A percentile compares a stretch with the other conserved stretches of the same genome.
These are phyloP conservation scores for Darksidea phi DNA, from an alignment of 495 filamentous ascomycete genomes.

Conservation along the genomic window DNA sequence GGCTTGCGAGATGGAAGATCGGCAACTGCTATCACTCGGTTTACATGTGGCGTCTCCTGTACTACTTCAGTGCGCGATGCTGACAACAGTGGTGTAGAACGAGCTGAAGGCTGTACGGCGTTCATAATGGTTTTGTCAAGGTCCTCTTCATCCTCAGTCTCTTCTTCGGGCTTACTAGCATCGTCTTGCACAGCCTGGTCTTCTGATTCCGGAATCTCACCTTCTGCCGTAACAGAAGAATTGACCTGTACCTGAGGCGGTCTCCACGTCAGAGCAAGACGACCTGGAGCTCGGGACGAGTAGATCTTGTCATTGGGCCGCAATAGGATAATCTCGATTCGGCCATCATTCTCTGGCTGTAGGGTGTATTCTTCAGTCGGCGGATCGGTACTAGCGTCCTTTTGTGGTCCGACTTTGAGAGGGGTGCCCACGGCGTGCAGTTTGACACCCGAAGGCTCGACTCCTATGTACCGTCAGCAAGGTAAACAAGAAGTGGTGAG, in stretches of 20 bases:
- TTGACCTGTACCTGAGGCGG: slow-evolving; percentile 27
- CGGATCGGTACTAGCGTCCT: background rate
- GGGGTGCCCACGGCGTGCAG: slow-evolving; percentile 13
- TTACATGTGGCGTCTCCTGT: too few relatives aligned
- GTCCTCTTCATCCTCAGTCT: slow-evolving; percentile 9
- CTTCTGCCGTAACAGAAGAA: slow-evolving; percentile 16
- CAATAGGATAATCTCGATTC: slow-evolving; percentile 27
- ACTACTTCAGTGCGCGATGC: too few relatives aligned
- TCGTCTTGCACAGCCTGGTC: background rate
- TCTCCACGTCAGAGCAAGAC: slow-evolving; percentile 6
- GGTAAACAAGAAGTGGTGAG: background rate
- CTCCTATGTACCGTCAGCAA: slow-evolving; percentile 11
- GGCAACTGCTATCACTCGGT: too few relatives aligned
- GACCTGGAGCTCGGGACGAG: background rate
- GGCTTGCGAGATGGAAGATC: too few relatives aligned
- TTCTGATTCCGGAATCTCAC: slow-evolving; percentile 9
- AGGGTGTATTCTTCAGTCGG: slow-evolving; percentile 13
- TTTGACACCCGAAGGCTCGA: slow-evolving; percentile 21
- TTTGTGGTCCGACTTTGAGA: slow-evolving; percentile 5
- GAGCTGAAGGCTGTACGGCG: too few relatives aligned
- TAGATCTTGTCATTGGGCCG: slow-evolving; percentile 22
- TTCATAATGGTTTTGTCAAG: background rate
- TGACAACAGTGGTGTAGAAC: too few relatives aligned
- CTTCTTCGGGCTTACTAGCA: background rate
- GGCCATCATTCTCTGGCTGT: background rate